Evolutionary conservation across 768 basidiomycete species (phyloP), one percentile per base, ranked within the genome.

Genomic region (Naematelia aurantialba): DNA sequence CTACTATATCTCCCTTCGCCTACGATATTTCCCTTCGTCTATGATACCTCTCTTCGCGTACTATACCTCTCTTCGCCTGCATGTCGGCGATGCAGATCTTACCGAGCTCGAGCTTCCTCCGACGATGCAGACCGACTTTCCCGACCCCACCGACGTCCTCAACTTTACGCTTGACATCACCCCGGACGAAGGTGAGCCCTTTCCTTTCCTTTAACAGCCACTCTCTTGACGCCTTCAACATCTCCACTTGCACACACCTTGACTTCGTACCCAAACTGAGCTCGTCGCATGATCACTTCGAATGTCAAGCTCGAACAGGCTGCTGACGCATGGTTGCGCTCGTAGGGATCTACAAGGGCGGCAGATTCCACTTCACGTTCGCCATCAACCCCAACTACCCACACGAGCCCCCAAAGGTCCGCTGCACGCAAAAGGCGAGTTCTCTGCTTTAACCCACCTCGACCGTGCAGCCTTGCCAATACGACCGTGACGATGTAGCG

Each of bases 371-470:
- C 55, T 99, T 99, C 82, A 91, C 91, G 39, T 93, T 99, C 79
- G 84, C 82, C 66, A 97, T 99, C 84, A 96, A 91, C 80, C 87
- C 85, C 78, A 97, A 94, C 79, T 99, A 99, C 79, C 96, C 96
- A 55, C 96, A 99, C 77, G 94, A 99, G 69, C 92, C 96, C 52
- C 96, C 96, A 72, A 99, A 97, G 79, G 96, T 99, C 80, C 92
- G 94, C 76, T 98, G 94, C 80, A 87, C 86, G 47, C 91, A 91
- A 74, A 96, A 86, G 65, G 94, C 93, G 74, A 58, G 86, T 76
- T 19, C 5, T 34, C 24, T 29, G 44, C n/a, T n/a, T n/a, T n/a
- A n/a, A n/a, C n/a, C n/a, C n/a, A n/a, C n/a, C n/a, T n/a, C n/a
- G n/a, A n/a, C n/a, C n/a, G n/a, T n/a, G n/a, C n/a, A n/a, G n/a